Evolutionary conservation across 768 basidiomycete species (phyloP), one percentile per base, ranked within the genome.

Genomic region (Tricholoma hemisulphureum): DNA sequence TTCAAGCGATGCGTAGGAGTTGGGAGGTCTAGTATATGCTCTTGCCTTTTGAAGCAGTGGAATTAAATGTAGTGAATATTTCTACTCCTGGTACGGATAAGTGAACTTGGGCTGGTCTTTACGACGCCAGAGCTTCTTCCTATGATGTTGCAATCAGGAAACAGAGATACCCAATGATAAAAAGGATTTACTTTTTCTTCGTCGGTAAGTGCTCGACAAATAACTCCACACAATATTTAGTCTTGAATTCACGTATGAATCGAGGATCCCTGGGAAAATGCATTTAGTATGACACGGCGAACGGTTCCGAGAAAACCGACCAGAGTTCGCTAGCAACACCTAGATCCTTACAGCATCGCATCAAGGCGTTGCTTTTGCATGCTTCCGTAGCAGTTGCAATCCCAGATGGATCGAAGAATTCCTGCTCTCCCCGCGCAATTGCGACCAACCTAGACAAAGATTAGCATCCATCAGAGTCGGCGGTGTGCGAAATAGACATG

Each of bases 281-380:
- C 16, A 39, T 61, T 35, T 53, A 10, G 16, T 14, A 31, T 51
- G 13, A 29, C n/a, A 14, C 11, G 46, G 13, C 45, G 21, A 16
- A 13, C 51, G 14, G 20, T n/a, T n/a, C n/a, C n/a, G 6, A n/a
- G 61, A 24, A 4, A 24, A 66, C 81, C 59, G 63, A 94, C 95
- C 96, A 98, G 21, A 98, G 85, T 73, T 98, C 96, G 71, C 93
- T 95, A 0, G 96, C 96, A 63, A 98, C 81, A 10, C 96, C 96
- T 37, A 98, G 76, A 68, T 98, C 96, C 69, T 98, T 98, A 76
- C 93, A 95, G 71, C 96, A 98, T 29, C 96, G 80, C 95, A 98
- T 97, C 28, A 98, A 77, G 0, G 96, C 96, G 61, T 98, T 98
- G 68, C 91, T 93, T 73, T 98, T 98, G 76, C 90, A 93, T 0